These are phyloP conservation scores for Staphylotrichum tortipilum DNA, from an alignment of 495 filamentous ascomycete species.

Conservation along the genomic window DNA sequence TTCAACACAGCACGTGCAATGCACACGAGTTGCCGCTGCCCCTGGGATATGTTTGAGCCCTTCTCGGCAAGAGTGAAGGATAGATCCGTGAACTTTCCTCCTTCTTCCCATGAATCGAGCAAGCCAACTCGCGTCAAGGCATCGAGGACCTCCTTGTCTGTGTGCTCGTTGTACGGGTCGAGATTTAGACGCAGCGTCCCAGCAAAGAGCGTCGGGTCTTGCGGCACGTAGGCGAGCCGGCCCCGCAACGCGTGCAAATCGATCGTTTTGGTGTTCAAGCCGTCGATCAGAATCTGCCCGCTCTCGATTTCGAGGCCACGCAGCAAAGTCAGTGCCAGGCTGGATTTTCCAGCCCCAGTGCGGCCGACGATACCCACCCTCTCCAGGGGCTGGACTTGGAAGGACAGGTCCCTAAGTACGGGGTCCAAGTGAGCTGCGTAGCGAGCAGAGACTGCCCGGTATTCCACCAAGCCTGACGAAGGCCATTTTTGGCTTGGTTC, in stretches of 20 bases:
- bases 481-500: constrained; percentile 2
- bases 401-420: constrained; percentile 26
- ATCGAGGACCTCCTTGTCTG: background rate
- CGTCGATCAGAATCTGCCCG: constrained; percentile 35
- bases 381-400: constrained; percentile 27
- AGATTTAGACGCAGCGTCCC: constrained; percentile 38
- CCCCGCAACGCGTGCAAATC: constrained; percentile 28
- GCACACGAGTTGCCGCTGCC: background rate
- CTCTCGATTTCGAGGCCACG: constrained; percentile 28
- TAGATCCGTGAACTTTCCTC: no score
- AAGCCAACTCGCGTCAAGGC: background rate
- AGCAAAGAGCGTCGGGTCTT: constrained; percentile 36
- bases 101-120: no score
- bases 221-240: constrained; percentile 34
- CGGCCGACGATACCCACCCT: constrained; percentile 39
- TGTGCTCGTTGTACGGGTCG: constrained; percentile 26
- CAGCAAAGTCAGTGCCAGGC: constrained; percentile 29
- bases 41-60: background rate
- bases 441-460: background rate
- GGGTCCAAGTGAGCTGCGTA: constrained; percentile 22
- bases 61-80: no score
- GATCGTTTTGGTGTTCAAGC: constrained; percentile 29
- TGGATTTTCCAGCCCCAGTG: constrained; percentile 39
- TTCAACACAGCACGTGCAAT: background rate
- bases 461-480: background rate